Base-by-base conservation (phyloP, 306 rosid genomes). In the Ziziphus jujuba region DNA sequence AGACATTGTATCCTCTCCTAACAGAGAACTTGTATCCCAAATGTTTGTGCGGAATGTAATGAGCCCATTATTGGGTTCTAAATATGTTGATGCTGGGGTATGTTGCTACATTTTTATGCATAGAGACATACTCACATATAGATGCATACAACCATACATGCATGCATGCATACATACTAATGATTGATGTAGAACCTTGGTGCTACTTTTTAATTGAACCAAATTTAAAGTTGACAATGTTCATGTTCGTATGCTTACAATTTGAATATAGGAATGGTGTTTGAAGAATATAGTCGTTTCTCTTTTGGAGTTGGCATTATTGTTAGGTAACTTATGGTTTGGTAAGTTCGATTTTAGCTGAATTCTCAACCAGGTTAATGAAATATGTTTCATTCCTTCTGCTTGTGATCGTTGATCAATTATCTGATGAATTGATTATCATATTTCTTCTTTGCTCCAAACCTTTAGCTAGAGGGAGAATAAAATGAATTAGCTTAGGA, bases 21-120 rank as follows among this genome's bases (percentile, higher is more conserved):
- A 79, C 72, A 82, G 73, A 63, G 96, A 85, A 53, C 50, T 50
- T 64, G 87, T 89, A 13, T 58, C 79, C 60, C 87, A 83, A 38
- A 20, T 75, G 10, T 95, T 65, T 63, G 89, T 87, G 35, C 72
- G 70, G 71, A 85, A 77, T 36, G 84, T 95, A 43, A 88, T 95
- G 88, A 74, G 76, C 79, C 96, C 97, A 58, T 84, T 88, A 57
- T 77, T 90, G 72, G 99, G 99, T 67, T 72, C 95, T 61, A 66
- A 87, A 34, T 80, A 56, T 43, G 92, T 95, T 35, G 97, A 90
- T 81, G 54, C 90, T 14, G 99, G 99, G 81, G 97, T 90, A 84
- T 57, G 80, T 61, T 43, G 36, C 60, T 40, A 36, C 28, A 28
- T 33, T 12, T 6, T 7, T 40, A 40, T 40, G 9, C 13, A 12